Conservation (phyloP, 768 basidiomycete species). For the Boletus rufocinnamomeus region DNA sequence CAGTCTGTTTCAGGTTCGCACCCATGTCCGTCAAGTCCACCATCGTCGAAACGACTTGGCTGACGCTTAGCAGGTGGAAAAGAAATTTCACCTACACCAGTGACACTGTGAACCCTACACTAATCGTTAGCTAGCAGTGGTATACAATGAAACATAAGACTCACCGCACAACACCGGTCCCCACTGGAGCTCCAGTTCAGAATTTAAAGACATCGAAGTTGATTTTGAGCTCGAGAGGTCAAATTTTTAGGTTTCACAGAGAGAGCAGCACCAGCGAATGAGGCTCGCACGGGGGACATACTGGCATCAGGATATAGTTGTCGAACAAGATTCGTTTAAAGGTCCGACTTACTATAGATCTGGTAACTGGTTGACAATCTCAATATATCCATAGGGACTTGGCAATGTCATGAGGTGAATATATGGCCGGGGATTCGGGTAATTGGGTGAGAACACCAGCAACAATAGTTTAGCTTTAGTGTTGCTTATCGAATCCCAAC, state of each 20-base stretch:
- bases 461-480: no score
- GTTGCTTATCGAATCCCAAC: no score
- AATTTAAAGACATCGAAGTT: background rate
- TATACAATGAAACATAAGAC: background rate
- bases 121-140: background rate
- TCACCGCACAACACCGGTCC: constrained; percentile 5
- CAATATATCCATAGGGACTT: no score
- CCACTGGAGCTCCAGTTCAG: background rate
- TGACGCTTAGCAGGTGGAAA: background rate
- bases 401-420: no score
- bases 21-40: background rate
- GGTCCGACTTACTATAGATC: no score
- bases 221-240: background rate
- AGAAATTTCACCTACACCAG: background rate
- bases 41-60: background rate
- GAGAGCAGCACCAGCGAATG: background rate
- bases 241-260: background rate
- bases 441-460: no score
- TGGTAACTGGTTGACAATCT: no score
- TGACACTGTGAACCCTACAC: constrained; percentile 6
- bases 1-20: background rate
- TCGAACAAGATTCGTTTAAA: no score
- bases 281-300: background rate
- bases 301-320: no score
- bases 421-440: no score